Conservation (phyloP, 768 basidiomycete species). For the Harrya chromipes region DNA sequence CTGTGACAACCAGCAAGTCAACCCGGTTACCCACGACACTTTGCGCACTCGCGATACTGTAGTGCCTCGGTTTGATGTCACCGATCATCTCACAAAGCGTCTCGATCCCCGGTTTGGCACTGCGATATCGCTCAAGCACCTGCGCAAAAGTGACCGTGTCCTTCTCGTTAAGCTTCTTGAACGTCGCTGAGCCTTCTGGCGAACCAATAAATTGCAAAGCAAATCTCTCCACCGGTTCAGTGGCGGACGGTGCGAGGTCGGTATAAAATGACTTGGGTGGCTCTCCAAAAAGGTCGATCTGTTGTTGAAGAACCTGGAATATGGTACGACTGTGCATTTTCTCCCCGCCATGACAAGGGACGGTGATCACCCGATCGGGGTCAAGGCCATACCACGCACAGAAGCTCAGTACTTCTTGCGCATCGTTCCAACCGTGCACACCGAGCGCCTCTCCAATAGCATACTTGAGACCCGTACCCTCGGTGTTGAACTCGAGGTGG, state of each 20-base stretch:
- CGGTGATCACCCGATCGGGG: conserved; percentile 72
- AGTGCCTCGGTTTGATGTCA: conserved; percentile 96
- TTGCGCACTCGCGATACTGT: conserved; percentile 96
- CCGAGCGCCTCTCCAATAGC: conserved; percentile 96
- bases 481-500: conserved; percentile 94
- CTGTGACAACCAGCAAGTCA: conserved; percentile 92
- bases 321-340: conserved; percentile 90
- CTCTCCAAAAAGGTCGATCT: conserved; percentile 93
- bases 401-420: conserved; percentile 82
- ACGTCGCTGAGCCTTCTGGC: conserved; percentile 85
- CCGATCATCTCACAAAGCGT: conserved; percentile 85
- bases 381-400: conserved; percentile 90
- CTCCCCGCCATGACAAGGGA: conserved; percentile 65
- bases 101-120: conserved; percentile 80
- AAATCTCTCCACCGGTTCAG: conserved; percentile 63
- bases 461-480: conserved; percentile 91
- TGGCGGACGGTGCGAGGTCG: conserved; percentile 77
- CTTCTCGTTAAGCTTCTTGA: conserved; percentile 94
- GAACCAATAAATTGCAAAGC: conserved; percentile 90
- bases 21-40: conserved; percentile 93
- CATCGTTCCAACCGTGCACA: conserved; percentile 97
- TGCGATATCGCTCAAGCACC: conserved; percentile 69
- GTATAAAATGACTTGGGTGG: conserved; percentile 96
- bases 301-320: conserved; percentile 93
- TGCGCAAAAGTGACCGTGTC: conserved; percentile 95